Conservation (phyloP, 331 rosid species). For the Quercus lobata region DNA sequence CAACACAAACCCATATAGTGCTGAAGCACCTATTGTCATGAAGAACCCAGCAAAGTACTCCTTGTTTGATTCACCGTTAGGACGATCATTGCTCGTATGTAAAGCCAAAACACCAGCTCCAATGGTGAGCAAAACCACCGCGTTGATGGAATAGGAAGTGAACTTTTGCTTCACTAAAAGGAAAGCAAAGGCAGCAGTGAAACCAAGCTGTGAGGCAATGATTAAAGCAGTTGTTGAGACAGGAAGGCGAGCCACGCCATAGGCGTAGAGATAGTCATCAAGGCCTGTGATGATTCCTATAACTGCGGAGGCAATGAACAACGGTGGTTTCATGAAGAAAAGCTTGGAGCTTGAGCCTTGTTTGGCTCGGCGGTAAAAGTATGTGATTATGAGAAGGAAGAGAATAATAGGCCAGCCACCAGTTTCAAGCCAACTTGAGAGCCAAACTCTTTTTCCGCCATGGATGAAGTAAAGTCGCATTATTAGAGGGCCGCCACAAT, state of each 20-base stretch:
- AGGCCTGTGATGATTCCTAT: constrained; percentile 70
- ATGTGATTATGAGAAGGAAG: constrained; percentile 38
- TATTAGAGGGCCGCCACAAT: constrained; percentile 60
- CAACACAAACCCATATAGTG: constrained; percentile 65
- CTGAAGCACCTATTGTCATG: constrained; percentile 66
- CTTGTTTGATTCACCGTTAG: constrained; percentile 46
- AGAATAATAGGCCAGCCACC: constrained; percentile 58
- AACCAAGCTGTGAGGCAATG: constrained; percentile 70
- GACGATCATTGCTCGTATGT: constrained; percentile 55
- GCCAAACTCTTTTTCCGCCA: constrained; percentile 78
- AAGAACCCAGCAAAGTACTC: constrained; percentile 54
- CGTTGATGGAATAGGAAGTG: constrained; percentile 56
- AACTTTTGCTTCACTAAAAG: constrained; percentile 69
- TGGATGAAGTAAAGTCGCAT: constrained; percentile 79
- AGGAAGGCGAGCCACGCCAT: constrained; percentile 69
- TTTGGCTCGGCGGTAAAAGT: constrained; percentile 25
- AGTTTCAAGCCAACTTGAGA: constrained; percentile 66
- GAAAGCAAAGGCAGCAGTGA: constrained; percentile 78
- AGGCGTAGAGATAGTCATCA: constrained; percentile 71
- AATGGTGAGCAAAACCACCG: constrained; percentile 51
- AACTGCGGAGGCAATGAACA: constrained; percentile 42
- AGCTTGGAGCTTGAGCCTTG: background rate
- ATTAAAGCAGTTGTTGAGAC: constrained; percentile 66
- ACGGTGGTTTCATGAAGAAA: constrained; percentile 34
- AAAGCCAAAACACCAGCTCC: constrained; percentile 69